These are phyloP conservation scores for Vaccinium myrtillus DNA, from an alignment of 148 eudicot genomes.

Conservation along the genomic window DNA sequence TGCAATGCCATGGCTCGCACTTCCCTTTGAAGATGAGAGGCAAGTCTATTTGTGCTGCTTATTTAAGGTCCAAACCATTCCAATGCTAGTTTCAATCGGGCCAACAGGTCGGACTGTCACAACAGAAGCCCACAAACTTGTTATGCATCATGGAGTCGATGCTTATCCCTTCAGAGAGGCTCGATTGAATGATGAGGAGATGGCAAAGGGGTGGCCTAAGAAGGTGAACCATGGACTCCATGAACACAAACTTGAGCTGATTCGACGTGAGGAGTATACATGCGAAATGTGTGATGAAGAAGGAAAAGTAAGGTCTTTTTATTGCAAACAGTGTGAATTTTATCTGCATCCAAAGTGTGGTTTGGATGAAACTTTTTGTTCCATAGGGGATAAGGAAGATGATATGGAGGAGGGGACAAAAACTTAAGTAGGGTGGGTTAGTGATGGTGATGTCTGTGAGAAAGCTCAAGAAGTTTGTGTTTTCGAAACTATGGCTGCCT, in stretches of 20 bases:
- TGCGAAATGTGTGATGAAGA: constrained; percentile 20
- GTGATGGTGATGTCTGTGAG: constrained; percentile 56
- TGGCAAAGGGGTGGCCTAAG: constrained; percentile 24
- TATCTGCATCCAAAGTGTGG: constrained; percentile 20
- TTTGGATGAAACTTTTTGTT: not conserved
- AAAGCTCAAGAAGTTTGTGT: constrained; percentile 25
- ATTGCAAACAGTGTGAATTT: constrained; percentile 19
- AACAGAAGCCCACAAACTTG: constrained; percentile 37
- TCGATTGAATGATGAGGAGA: constrained; percentile 35
- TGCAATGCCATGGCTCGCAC: constrained; percentile 5
- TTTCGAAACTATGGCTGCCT: not conserved
- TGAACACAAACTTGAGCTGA: constrained; percentile 25
- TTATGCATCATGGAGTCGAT: constrained; percentile 43
- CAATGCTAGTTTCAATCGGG: constrained; percentile 44
- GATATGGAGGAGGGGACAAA: constrained; percentile 9
- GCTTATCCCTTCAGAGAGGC: constrained; percentile 62
- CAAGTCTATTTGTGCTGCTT: constrained; percentile 30
- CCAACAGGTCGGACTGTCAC: constrained; percentile 47
- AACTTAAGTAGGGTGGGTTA: constrained; percentile 45
- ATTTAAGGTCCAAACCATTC: constrained; percentile 49
- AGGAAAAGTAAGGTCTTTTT: constrained; percentile 17
- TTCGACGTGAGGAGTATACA: not conserved
- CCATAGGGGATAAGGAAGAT: constrained; percentile 25
- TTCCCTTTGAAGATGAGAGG: constrained; percentile 34
- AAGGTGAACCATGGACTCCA: constrained; percentile 36